Evolutionary conservation across 495 filamentous ascomycete species (phyloP), one percentile per base, ranked within the genome.

Genomic region (Symbiotaphrina buchneri): DNA sequence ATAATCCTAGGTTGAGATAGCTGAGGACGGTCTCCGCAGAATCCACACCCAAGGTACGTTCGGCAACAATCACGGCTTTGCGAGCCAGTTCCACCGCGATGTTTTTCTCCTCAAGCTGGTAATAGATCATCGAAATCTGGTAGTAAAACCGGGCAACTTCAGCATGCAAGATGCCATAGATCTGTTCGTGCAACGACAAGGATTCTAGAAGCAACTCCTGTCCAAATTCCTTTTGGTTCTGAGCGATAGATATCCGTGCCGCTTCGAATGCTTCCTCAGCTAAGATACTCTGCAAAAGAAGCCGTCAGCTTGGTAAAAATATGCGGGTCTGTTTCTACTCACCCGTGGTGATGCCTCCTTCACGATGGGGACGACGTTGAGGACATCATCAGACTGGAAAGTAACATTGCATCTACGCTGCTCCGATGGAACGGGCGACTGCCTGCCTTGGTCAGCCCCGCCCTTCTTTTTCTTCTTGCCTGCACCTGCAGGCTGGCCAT

Each of bases 101-200:
- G 7, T 75, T 75, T 58, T 94, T 95, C 58, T 99, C 87, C 25
- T 93, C 87, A 8, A 91, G 68, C 48, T 84, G 74, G 52, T 80
- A 93, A 55, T 92, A 93, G 26, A 95, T 62, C 64, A 87, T 90
- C 5, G 90, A 91, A 18, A 99, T 61, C 23, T 74, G 77, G 50
- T 90, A 79, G 56, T 99, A 99, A 21, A 91, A 72, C 48, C 85
- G 70, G 33, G 85, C 84, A 40, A 95, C 84, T 53, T 99, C 90
- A 7, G 90, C 82, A 48, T 99, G 90, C 15, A 99, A 63, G 24
- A 94, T 83, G 35, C 90, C 90, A 44, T 99, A 99, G 44, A 99
- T 94, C 52, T 99, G 90, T 55, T 99, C 90, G 44, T 99, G 82
- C 19, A 99, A 62, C 28, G 87, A 91, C 37, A 99, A 60, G 14